These are phyloP conservation scores for Amanita phalloides DNA, from an alignment of 768 basidiomycete genomes.

Conservation along the genomic window DNA sequence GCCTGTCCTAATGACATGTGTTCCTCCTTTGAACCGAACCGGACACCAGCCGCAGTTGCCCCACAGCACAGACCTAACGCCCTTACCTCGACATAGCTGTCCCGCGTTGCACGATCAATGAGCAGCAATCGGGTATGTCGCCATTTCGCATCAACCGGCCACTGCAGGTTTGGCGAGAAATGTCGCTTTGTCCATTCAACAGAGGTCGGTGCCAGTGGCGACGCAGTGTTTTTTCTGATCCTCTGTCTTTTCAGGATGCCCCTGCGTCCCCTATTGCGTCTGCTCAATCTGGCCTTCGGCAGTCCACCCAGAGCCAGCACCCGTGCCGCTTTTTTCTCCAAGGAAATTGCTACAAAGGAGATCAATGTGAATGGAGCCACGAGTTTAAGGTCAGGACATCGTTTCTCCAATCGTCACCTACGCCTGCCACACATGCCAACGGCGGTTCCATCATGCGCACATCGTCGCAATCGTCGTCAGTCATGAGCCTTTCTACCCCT, in stretches of 20 bases:
- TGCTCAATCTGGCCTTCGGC: no score
- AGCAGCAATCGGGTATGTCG: no score
- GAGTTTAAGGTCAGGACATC: background rate
- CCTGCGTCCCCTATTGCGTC: background rate
- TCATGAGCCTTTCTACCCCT: constrained; percentile 37
- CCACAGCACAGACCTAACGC: no score
- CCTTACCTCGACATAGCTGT: no score
- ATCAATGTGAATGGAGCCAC: background rate
- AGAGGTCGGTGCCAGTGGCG: background rate
- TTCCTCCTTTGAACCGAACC: no score
- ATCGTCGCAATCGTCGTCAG: constrained; percentile 50
- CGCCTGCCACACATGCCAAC: constrained; percentile 29
- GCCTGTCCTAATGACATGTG: no score
- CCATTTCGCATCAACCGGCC: no score
- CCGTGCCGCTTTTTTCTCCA: background rate
- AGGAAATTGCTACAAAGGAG: background rate
- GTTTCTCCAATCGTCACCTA: constrained; percentile 26
- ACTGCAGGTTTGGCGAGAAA: background rate
- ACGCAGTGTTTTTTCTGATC: background rate
- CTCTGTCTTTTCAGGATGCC: background rate
- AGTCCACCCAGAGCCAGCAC: background rate
- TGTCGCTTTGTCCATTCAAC: background rate
- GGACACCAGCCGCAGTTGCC: no score
- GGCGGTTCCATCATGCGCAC: constrained; percentile 45
- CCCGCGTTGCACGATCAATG: no score